phyloP scores from a whole-genome alignment of 2,329 filamentous ascomycete genomes.

The Ascochyta rabiei region DNA sequence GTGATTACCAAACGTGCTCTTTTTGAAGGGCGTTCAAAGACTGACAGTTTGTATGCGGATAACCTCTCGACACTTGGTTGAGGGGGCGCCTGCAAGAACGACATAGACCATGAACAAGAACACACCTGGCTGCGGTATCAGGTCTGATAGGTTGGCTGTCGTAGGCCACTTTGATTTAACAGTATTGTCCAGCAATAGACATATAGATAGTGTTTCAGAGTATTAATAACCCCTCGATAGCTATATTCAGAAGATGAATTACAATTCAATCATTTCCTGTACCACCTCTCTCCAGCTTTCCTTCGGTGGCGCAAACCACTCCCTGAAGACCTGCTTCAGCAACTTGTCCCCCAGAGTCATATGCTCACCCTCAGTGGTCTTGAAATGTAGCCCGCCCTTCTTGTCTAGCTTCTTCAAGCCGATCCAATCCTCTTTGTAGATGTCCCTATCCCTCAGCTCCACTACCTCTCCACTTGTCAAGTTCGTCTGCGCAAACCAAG shows the following conservation, averaged over 20 bases:
- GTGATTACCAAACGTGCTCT: background rate
- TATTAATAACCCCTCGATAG: background rate
- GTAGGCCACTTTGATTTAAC: too few relatives aligned
- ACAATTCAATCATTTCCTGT: constrained; percentile 39
- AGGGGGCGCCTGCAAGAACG: too few relatives aligned
- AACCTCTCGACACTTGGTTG: background rate
- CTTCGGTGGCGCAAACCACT: constrained; percentile 64
- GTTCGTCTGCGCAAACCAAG: constrained; percentile 85
- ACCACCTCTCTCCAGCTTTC: constrained; percentile 14
- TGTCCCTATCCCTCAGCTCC: constrained; percentile 67
- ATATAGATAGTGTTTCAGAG: too few relatives aligned
- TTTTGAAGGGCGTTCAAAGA: background rate
- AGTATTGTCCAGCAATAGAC: too few relatives aligned
- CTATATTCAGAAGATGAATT: background rate
- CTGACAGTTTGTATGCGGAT: background rate
- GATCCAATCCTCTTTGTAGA: constrained; percentile 94
- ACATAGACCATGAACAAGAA: too few relatives aligned
- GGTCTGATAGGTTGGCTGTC: too few relatives aligned
- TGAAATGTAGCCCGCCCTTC: constrained; percentile 78
- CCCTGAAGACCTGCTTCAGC: constrained; percentile 68
- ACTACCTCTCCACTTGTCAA: constrained; percentile 66
- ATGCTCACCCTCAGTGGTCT: constrained; percentile 75
- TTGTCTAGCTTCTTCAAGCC: constrained; percentile 80
- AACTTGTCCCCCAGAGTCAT: constrained; percentile 77
- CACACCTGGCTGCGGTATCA: too few relatives aligned